A percentile compares a stretch with the other conserved stretches of the same genome.
Conservation (phyloP, 139 green algal genomes). For the Chlamydomonas schloesseri region DNA sequence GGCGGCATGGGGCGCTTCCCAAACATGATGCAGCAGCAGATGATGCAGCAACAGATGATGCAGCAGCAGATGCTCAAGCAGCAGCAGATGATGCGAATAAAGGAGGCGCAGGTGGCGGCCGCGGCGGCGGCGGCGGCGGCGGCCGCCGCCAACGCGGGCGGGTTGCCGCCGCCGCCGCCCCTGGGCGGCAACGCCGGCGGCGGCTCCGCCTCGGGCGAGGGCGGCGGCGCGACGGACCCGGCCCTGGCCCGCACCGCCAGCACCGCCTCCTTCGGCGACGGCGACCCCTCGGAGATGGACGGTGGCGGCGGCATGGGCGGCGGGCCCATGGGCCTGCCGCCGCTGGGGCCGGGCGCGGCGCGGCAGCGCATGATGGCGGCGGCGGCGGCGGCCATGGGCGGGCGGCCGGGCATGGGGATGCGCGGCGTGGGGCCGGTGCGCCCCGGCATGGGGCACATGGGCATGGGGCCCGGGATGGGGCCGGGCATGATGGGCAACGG, state of each 20-base stretch:
- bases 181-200: not conserved
- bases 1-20: conserved; percentile 2
- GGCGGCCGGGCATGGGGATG: not conserved
- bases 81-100: conserved; percentile 38
- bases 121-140: not conserved
- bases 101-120: not conserved
- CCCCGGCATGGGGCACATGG: not conserved
- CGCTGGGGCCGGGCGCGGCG: conserved; percentile 3
- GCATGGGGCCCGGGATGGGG: not conserved
- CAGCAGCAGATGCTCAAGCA: conserved; percentile 33
- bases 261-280: not conserved
- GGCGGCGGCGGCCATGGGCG: not conserved
- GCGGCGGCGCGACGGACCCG: not conserved
- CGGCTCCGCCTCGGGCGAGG: not conserved
- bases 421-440: not conserved
- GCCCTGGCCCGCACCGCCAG: not conserved
- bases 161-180: conserved; percentile 6
- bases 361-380: not conserved
- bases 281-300: conserved; percentile 2
- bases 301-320: not conserved
- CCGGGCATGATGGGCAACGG: conserved; percentile 2
- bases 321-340: conserved; percentile 8
- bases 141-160: not conserved
- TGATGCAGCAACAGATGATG: conserved; percentile 24
- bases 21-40: conserved; percentile 20